Conservation (phyloP, 2,329 filamentous ascomycete species). For the Chaetomium sp. region DNA sequence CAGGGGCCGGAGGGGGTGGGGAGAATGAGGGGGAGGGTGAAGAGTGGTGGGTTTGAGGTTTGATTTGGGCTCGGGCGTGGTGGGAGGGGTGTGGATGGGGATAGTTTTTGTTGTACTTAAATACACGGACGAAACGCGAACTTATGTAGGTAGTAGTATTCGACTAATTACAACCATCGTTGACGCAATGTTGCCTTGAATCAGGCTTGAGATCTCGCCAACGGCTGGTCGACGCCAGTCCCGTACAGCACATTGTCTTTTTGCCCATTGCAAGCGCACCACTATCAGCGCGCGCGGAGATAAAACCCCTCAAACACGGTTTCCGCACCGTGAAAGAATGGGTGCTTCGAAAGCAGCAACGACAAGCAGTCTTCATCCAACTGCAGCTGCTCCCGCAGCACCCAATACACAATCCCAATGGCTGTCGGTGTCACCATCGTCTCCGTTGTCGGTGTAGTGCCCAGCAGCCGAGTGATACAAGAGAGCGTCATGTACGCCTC, state of each 20-base stretch:
- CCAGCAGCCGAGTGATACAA: constrained; percentile 2
- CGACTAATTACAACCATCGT: too few species aligned
- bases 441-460: not conserved
- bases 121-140: too few species aligned
- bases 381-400: constrained; percentile 5
- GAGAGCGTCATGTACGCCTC: constrained; percentile 13
- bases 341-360: not conserved
- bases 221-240: too few species aligned
- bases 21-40: not conserved
- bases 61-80: not conserved
- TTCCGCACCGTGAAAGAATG: not conserved
- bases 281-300: not conserved
- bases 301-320: constrained; percentile 7
- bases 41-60: not conserved
- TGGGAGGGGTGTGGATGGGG: not conserved
- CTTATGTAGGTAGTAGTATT: too few species aligned
- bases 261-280: too few species aligned
- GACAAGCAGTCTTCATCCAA: not conserved
- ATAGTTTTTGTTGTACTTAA: too few species aligned
- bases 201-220: too few species aligned
- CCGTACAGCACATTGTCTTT: too few species aligned
- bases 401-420: constrained; percentile 14
- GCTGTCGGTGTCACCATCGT: constrained; percentile 6
- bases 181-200: too few species aligned
- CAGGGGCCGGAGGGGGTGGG: not conserved